phyloP scores from a whole-genome alignment of 2,329 filamentous ascomycete genomes.

The Fusarium denticulatum region DNA sequence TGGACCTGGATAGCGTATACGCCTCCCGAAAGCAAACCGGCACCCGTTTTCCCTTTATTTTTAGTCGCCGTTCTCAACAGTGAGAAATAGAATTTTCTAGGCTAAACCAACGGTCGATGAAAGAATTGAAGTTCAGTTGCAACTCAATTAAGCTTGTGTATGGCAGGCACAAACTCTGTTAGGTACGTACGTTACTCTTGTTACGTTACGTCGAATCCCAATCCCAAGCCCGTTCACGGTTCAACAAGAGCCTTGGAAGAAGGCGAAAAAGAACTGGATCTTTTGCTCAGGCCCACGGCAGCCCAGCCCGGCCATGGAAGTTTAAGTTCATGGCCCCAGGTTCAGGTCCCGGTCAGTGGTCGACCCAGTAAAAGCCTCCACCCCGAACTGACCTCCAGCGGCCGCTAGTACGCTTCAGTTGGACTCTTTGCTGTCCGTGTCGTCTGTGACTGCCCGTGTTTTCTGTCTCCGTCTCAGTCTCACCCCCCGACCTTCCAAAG shows the following conservation, averaged over 20 bases:
- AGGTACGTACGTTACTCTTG: constrained; percentile 11
- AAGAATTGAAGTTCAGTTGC: not conserved
- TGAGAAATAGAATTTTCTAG: not conserved
- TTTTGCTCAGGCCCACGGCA: not conserved
- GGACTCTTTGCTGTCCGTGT: not conserved
- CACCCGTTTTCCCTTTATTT: constrained; percentile 9
- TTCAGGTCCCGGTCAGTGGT: not conserved
- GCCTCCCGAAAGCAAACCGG: constrained; percentile 31
- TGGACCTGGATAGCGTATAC: constrained; percentile 26
- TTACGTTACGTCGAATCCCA: constrained; percentile 15
- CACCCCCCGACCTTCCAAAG: constrained; percentile 5
- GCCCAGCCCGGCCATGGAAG: not conserved
- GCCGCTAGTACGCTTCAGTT: constrained; percentile 29
- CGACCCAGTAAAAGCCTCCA: constrained; percentile 10
- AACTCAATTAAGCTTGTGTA: not conserved
- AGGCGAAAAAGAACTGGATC: constrained; percentile 2
- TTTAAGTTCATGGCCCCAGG: not conserved
- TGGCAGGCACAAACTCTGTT: not conserved
- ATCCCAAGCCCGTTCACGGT: not conserved
- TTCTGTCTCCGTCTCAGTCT: constrained; percentile 18
- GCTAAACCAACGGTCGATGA: constrained; percentile 2
- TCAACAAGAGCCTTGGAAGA: constrained; percentile 9
- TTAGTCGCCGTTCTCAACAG: constrained; percentile 14
- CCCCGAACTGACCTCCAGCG: constrained; percentile 1
- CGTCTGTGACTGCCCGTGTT: not conserved